Percentiles rank a stretch among this genome's conserved stretches.
phyloP scores from a whole-genome alignment of 78 protist species.

The Cavenderia fasciculata region DNA sequence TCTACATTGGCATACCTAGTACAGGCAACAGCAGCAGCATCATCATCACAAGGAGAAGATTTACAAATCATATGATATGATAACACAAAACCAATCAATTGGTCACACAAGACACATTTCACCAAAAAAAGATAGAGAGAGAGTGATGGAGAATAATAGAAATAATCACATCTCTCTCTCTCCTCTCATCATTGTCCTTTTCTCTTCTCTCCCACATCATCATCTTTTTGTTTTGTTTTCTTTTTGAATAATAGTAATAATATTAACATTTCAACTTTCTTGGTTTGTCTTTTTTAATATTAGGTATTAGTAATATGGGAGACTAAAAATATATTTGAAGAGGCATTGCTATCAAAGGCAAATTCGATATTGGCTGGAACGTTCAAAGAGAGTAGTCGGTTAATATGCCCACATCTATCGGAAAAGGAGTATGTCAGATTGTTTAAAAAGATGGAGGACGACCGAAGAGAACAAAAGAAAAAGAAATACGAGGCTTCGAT shows the following conservation, averaged over 20 bases:
- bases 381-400: conserved; percentile 5
- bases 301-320: conserved; percentile 6
- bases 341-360: conserved; percentile 11
- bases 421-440: conserved; percentile 14
- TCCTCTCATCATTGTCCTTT: background rate
- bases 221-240: background rate
- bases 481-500: background rate
- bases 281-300: background rate
- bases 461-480: conserved; percentile 53
- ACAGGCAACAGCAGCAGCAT: too few relatives aligned
- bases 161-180: too few relatives aligned
- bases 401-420: conserved; percentile 45
- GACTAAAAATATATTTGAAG: conserved; percentile 23
- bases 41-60: too few relatives aligned
- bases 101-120: too few relatives aligned
- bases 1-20: too few relatives aligned
- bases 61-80: too few relatives aligned
- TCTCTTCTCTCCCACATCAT: background rate
- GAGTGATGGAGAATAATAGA: too few relatives aligned
- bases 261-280: background rate
- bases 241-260: background rate
- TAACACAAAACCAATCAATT: too few relatives aligned
- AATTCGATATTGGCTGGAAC: conserved; percentile 26
- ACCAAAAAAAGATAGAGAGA: too few relatives aligned
- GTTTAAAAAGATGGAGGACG: conserved; percentile 42